Base-by-base conservation (phyloP, 208 protist species). In the Trypanosoma rangeli region DNA sequence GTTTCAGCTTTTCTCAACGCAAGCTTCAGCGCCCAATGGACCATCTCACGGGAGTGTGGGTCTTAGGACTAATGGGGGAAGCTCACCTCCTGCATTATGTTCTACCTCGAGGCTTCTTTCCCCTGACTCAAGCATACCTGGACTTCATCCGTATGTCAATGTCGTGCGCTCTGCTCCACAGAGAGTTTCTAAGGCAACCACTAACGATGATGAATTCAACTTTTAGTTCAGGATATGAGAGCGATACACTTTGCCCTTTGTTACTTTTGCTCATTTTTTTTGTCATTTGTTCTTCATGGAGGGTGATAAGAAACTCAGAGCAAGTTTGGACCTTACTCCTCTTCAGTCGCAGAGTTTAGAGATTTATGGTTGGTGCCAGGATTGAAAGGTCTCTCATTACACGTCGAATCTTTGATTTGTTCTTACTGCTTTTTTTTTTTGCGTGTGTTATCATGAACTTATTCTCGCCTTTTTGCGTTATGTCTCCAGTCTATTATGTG, bases 191-290 rank as follows among this genome's bases (percentile, higher is more conserved):
- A 74, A 74, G 81, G 22, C 76, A 46, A 54, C 80, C 62, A 37
- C 28, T 55, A 84, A 80, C 59, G 90, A 87, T 56, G 90, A 95
- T 68, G 90, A 92, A 73, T 95, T 95, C 73, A 93, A 92, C 74
- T 95, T 95, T 70, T 95, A 85, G 39, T 55, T 60, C 22, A 59
- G 37, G 50, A 15, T 22, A 13, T 5, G 20, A 18, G 26, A 60
- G 28, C 28, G 18, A 64, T 52, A 63, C 4, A 48, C 12, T 60
- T 60, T 31, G 53, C 7, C 24, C 24, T 8, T 52, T 28, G n/a
- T 70, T 69, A 10, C 26, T 48, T 56, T 69, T 58, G 8, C 55
- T 37, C 50, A 22, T 55, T 5, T 35, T 46, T 28, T 72, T 33
- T 37, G 33, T 61, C 33, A 24, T 61, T 26, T 35, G 46, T 61